A percentile compares a stretch with the other conserved stretches of the same genome.
These are phyloP conservation scores for Calocybe gangraenosa DNA, from an alignment of 768 basidiomycete genomes.

Conservation along the genomic window DNA sequence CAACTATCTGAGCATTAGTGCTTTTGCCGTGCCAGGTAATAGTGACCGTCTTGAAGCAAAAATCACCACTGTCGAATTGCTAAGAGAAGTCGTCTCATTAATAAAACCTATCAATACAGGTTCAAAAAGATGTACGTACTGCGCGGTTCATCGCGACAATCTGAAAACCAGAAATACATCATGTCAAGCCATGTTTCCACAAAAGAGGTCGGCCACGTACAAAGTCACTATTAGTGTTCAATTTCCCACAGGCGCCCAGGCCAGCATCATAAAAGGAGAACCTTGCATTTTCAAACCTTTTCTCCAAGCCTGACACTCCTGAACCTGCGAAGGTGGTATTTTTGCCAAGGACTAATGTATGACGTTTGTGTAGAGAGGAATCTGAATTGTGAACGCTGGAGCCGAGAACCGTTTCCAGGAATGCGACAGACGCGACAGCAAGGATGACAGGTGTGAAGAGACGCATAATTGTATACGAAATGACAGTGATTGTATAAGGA, in stretches of 20 bases:
- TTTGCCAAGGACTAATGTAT: background rate
- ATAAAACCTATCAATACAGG: background rate
- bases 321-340: slow-evolving; percentile 3
- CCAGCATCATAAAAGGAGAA: slow-evolving; percentile 28
- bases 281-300: slow-evolving; percentile 24
- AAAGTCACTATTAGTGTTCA: slow-evolving; percentile 33
- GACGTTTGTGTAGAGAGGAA: slow-evolving; percentile 6
- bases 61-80: slow-evolving; percentile 18
- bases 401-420: slow-evolving; percentile 7
- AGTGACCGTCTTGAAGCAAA: slow-evolving; percentile 52
- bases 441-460: slow-evolving; percentile 12
- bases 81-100: slow-evolving; percentile 1
- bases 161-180: slow-evolving; percentile 23
- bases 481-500: slow-evolving; percentile 11
- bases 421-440: slow-evolving; percentile 13
- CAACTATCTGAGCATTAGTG: slow-evolving; percentile 36
- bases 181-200: background rate
- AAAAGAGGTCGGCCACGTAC: slow-evolving; percentile 32
- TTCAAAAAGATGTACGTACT: slow-evolving; percentile 5
- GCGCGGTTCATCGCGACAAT: slow-evolving; percentile 35
- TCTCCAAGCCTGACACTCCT: slow-evolving; percentile 16
- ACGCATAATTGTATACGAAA: slow-evolving; percentile 13
- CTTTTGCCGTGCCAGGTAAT: slow-evolving; percentile 49
- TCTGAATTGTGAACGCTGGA: slow-evolving; percentile 10
- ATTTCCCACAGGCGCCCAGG: slow-evolving; percentile 47